phyloP scores from a whole-genome alignment of 148 eudicot genomes.

The Rhododendron ovatum region DNA sequence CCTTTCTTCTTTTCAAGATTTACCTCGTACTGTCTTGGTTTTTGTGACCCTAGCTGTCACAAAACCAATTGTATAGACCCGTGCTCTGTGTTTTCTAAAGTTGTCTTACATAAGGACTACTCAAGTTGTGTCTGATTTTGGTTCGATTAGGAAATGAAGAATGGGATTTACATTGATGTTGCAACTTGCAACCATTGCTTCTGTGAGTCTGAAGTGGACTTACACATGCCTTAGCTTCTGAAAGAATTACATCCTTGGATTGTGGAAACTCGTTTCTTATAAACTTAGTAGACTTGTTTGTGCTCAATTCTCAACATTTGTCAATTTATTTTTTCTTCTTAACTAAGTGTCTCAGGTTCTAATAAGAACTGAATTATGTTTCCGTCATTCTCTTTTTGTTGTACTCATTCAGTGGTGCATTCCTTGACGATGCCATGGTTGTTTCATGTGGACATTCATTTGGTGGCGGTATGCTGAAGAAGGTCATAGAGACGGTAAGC shows the following conservation, averaged over 20 bases:
- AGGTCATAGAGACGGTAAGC: constrained; percentile 67
- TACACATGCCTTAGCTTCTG: not conserved
- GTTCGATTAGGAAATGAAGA: not conserved
- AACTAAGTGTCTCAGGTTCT: not conserved
- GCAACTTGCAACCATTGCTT: not conserved
- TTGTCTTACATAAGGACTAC: not conserved
- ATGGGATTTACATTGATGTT: not conserved
- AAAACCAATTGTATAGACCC: not conserved
- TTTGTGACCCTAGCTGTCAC: not conserved
- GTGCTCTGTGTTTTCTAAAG: not conserved
- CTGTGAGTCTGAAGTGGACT: not conserved
- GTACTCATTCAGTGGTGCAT: constrained; percentile 60
- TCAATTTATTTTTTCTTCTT: not conserved
- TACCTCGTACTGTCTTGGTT: not conserved
- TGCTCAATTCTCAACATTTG: not conserved
- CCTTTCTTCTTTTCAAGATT: not conserved
- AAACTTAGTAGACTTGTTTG: not conserved
- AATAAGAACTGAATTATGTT: not conserved
- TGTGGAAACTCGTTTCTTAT: not conserved
- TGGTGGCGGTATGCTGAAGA: constrained; percentile 77
- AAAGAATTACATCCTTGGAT: not conserved
- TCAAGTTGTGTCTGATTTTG: not conserved
- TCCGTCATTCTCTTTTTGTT: not conserved
- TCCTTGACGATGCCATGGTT: constrained; percentile 85
- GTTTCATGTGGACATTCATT: constrained; percentile 94